Percentiles rank a stretch among this genome's conserved stretches.
Evolutionary conservation across 2,329 filamentous ascomycete species (phyloP).

Genomic region (Xylariaceae sp.): DNA sequence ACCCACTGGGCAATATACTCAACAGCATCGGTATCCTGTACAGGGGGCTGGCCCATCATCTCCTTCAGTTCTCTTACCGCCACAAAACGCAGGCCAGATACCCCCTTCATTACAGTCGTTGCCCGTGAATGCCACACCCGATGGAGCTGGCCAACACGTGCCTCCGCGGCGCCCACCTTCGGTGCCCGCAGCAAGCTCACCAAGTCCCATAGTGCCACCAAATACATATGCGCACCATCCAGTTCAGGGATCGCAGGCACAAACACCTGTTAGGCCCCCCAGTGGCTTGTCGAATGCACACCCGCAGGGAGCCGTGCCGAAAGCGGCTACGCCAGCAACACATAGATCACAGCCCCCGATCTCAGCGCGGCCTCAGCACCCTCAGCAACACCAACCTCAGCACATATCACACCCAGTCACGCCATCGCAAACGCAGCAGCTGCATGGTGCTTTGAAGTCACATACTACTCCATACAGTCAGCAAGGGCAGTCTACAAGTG

Average conservation of each 20-base stretch:
- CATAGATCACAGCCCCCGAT: slow-evolving; percentile 18
- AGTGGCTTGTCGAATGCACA: not conserved
- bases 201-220: slow-evolving; percentile 18
- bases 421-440: slow-evolving; percentile 15
- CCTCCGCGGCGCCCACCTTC: slow-evolving; percentile 29
- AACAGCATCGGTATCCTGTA: slow-evolving; percentile 32
- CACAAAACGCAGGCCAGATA: slow-evolving; percentile 25
- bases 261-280: slow-evolving; percentile 22
- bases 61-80: slow-evolving; percentile 26
- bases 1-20: slow-evolving; percentile 17
- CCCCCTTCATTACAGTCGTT: slow-evolving; percentile 26
- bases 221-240: slow-evolving; percentile 17
- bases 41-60: slow-evolving; percentile 23
- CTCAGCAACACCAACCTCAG: slow-evolving; percentile 3
- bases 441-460: slow-evolving; percentile 11
- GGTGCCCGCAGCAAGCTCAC: slow-evolving; percentile 22
- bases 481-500: slow-evolving; percentile 15
- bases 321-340: slow-evolving; percentile 13
- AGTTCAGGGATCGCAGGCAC: slow-evolving; percentile 7
- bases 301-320: slow-evolving; percentile 4
- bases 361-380: slow-evolving; percentile 15
- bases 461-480: slow-evolving; percentile 26
- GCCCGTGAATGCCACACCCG: slow-evolving; percentile 25
- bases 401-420: slow-evolving; percentile 19
- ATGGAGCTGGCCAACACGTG: slow-evolving; percentile 23